Percentiles rank a stretch among this genome's conserved stretches.
phyloP scores from a whole-genome alignment of 805 yeast genomes.

The Nakazawaea holstii region DNA sequence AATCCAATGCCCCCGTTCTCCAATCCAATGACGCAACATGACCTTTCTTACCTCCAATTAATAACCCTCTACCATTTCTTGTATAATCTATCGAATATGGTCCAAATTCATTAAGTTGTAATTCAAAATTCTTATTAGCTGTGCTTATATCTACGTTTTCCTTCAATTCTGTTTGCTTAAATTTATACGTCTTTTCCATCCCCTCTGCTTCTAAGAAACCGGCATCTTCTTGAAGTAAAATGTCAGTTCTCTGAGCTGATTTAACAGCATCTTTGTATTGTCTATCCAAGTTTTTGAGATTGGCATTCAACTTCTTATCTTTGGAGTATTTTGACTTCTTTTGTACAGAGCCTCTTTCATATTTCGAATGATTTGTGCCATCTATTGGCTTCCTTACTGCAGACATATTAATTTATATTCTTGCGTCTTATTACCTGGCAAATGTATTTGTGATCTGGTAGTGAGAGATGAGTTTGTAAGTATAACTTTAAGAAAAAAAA shows the following conservation, averaged over 20 bases:
- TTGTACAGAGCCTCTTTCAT: constrained; percentile 23
- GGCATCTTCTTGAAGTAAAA: constrained; percentile 73
- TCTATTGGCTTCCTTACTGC: constrained; percentile 2
- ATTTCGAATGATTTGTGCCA: constrained; percentile 15
- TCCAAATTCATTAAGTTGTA: constrained; percentile 72
- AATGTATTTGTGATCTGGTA: too few species aligned
- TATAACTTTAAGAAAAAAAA: background rate
- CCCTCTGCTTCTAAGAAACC: constrained; percentile 92
- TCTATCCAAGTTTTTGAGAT: constrained; percentile 60
- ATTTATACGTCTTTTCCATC: constrained; percentile 90
- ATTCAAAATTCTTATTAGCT: constrained; percentile 66
- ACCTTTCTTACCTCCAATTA: constrained; percentile 87
- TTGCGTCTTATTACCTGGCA: too few species aligned
- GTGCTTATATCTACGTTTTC: constrained; percentile 75
- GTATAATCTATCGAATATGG: constrained; percentile 82
- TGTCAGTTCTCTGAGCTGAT: constrained; percentile 82
- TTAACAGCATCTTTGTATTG: constrained; percentile 74
- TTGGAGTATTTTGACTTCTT: constrained; percentile 31
- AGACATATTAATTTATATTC: background rate
- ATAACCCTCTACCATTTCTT: constrained; percentile 79
- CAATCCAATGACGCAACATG: constrained; percentile 96
- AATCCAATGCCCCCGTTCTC: constrained; percentile 76
- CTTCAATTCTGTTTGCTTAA: constrained; percentile 72
- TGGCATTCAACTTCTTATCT: constrained; percentile 59
- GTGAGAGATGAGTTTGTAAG: background rate